Base-by-base conservation (phyloP, 768 basidiomycete genomes). In the Suillus paluster region DNA sequence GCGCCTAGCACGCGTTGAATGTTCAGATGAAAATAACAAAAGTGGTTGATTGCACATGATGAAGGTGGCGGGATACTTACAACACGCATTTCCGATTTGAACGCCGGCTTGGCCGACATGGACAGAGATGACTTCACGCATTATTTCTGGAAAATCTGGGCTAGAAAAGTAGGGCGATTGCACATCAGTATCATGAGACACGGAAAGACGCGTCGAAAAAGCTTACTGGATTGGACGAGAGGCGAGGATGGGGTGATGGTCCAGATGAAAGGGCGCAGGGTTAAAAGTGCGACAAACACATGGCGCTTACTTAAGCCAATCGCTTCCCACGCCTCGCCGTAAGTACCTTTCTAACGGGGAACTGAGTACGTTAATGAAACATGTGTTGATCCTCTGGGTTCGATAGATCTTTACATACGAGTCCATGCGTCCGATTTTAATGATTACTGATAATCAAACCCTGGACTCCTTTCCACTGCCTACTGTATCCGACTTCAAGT, bases 61-160 rank as follows among this genome's bases (percentile, higher is more conserved):
- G 58, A 52, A 45, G 27, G 56, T 55, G 57, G 21, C 56, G 48
- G 60, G 30, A 44, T 55, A 91, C 93, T 84, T 81, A 94, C 97
- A 97, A 81, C 95, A 99, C 74, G 97, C 97, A 79, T 99, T 99
- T 74, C 97, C 96, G 72, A 95, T 92, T 83, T 95, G 93, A 70
- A 93, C 91, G 88, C 95, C 95, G 74, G 97, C 97, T 83, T 99
- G 97, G 73, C 97, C 97, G 76, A 99, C 96, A 81, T 98, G 95
- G 75, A 98, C 85, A 69, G 94, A 97, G 83, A 97, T 97, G 79
- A 98, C 95, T 90, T 94, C 92, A 84, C 92, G 90, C 92, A 94
- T 94, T 78, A 71, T 82, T 70, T 68, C 59, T 59, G 58, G 42
- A 21, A 45, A 33, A 36, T 62, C 49, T 67, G 57, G 9, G 58